Evolutionary conservation across 2,329 filamentous ascomycete species (phyloP), one percentile per base, ranked within the genome.

Genomic region (Coleophoma cylindrospora): DNA sequence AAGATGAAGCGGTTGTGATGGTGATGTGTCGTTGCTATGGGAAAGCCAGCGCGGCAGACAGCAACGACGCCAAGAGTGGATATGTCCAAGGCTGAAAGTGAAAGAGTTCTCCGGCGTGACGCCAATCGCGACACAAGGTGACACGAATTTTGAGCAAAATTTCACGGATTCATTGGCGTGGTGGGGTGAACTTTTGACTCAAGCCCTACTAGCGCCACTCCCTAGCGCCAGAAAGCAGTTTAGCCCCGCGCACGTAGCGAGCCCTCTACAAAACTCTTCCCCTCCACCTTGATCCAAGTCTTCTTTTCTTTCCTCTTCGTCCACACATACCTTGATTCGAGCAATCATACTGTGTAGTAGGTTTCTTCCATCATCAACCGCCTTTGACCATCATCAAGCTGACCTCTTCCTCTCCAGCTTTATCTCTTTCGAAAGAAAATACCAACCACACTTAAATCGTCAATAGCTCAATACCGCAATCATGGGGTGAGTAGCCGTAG

Each of bases 401-500:
- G 40, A 60, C 55, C 41, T 10, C 12, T 36, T 50, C 15, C 47
- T 40, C 9, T 49, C 54, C 44, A 63, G 61, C 61, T 63, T 60
- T 50, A 57, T 47, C 50, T 50, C 55, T 47, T 51, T 50, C 50
- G 40, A 56, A 51, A 55, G 49, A 51, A 27, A 57, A 54, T 48
- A 60, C 49, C 44, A 54, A 48, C 55, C 52, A 58, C 57, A 59
- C 52, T 58, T 50, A 60, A 56, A 59, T 41, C 51, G 51, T 51
- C 50, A 51, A 57, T 43, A 56, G 48, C 50, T 37, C 56, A 62
- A 53, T 55, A 61, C 63, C 60, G 62, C 58, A 51, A 66, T 56
- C 56, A 66, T 66, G 64, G 64, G 64, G 63, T 65, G 51, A 59
- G 64, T 61, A 52, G 47, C 53, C 13, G 36, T 22, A 43, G 13